These are phyloP conservation scores for Ophiocordyceps sinensis DNA, from an alignment of 2,329 filamentous ascomycete genomes.

Conservation along the genomic window DNA sequence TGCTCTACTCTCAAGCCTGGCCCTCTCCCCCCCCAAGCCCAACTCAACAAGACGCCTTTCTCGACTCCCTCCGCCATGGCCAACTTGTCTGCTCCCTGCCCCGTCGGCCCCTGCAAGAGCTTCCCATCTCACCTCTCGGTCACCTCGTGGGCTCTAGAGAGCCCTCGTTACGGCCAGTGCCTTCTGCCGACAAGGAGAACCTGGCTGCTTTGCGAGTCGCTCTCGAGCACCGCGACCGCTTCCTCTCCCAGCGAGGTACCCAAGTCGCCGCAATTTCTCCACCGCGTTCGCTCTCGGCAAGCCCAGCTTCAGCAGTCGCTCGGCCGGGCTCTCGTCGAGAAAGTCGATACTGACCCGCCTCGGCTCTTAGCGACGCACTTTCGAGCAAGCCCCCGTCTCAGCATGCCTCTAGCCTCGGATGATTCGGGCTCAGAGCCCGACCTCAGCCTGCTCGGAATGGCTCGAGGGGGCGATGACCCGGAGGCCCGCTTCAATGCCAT, in stretches of 20 bases:
- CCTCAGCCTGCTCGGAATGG: conserved; percentile 20
- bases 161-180: conserved; percentile 9
- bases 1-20: neutral
- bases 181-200: conserved; percentile 15
- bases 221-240: conserved; percentile 5
- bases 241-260: conserved; percentile 1
- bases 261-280: conserved; percentile 2
- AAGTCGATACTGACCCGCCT: conserved; percentile 5
- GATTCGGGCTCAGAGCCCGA: conserved; percentile 23
- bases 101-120: conserved; percentile 13
- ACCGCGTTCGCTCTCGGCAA: conserved; percentile 2
- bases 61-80: conserved; percentile 7
- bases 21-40: neutral
- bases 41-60: neutral
- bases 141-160: conserved; percentile 7
- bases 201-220: conserved; percentile 6
- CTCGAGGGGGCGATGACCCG: conserved; percentile 11
- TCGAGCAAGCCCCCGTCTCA: conserved; percentile 16
- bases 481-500: conserved; percentile 16
- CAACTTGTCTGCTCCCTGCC: conserved; percentile 6
- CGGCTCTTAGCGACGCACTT: conserved; percentile 13
- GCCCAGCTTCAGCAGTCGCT: neutral
- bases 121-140: conserved; percentile 10
- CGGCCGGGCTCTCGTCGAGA: neutral
- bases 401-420: conserved; percentile 21